Base-by-base conservation (phyloP, 768 basidiomycete species). In the Kwoniella shandongensis region DNA sequence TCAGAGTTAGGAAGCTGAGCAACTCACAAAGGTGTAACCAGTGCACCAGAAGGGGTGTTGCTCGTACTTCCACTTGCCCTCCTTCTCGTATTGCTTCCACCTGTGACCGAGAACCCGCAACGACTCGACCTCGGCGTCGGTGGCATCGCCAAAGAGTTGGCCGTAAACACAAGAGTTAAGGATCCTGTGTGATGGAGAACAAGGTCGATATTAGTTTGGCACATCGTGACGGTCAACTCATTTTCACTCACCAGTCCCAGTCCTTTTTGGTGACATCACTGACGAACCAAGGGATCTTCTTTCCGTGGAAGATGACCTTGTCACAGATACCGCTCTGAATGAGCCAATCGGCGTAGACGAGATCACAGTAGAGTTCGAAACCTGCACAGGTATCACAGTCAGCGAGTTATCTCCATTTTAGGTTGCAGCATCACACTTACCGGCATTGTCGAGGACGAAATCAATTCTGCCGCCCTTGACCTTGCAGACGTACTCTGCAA, bases 31-130 rank as follows among this genome's bases (percentile, higher is more conserved):
- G 38, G 91, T 93, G 79, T 89, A 93, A 5, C 91, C 92, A n/a
- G 90, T 89, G 75, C 89, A 91, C 73, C 72, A 75, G 72, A 77
- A 76, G 51, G 74, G 73, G 51, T 73, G 74, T 65, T 65, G 46
- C 76, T 96, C 91, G 74, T 93, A 94, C 29, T 90, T 84, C 89
- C 90, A 94, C 79, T 84, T 89, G 35, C 90, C 89, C 72, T 94
- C 87, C 72, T 83, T 87, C 77, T 90, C 90, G 73, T 96, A 96
- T 84, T 91, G 69, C 86, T 96, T 94, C 93, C 93, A 97, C 29
- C 93, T 83, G 56, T 80, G 76, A 44, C 91, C 93, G 32, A 97
- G 82, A 41, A 84, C 80, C 44, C 87, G 81, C 38, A 96, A 80
- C 29, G 89, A 87, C 69, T 90, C 89, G 55, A 88, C 77, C 77